A percentile compares a stretch with the other conserved stretches of the same genome.
Evolutionary conservation across 352 stramenopile genomes (phyloP).

Genomic region (Elongisporangium undulatum): DNA sequence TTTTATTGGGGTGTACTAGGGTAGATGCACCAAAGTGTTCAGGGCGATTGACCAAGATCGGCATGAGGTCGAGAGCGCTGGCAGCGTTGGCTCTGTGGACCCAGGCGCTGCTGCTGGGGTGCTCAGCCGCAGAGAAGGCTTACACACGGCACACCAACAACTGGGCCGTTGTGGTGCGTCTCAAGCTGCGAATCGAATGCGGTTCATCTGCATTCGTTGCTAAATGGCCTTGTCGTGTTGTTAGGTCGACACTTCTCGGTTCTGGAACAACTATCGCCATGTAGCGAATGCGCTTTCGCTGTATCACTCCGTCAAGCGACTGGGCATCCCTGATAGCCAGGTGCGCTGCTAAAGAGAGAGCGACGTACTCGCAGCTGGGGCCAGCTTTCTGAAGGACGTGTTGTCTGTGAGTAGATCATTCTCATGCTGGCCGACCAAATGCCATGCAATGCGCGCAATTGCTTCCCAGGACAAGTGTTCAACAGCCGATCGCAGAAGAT

Average conservation of each 20-base stretch:
- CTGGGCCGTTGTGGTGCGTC: conserved; percentile 77
- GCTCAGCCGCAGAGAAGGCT: conserved; percentile 15
- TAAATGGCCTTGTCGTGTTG: not conserved
- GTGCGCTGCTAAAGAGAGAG: conserved; percentile 14
- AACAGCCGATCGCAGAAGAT: conserved; percentile 89
- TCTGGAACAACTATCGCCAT: conserved; percentile 98
- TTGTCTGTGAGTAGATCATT: conserved; percentile 71
- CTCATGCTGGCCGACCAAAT: conserved; percentile 97
- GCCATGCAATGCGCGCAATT: conserved; percentile 90
- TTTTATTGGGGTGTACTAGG: not conserved
- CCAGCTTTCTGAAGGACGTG: not conserved
- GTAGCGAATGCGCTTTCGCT: conserved; percentile 93
- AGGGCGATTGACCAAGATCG: not conserved
- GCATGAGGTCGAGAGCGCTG: not conserved
- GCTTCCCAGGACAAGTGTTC: conserved; percentile 88
- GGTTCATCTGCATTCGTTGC: not conserved
- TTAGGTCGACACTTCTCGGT: conserved; percentile 93
- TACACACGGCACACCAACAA: conserved; percentile 84
- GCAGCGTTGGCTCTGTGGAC: conserved; percentile 15
- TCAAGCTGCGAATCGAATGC: not conserved
- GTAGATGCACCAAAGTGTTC: not conserved
- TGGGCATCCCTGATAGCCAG: conserved; percentile 93
- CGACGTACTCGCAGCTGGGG: not conserved
- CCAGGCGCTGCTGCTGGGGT: conserved; percentile 20
- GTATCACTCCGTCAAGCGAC: conserved; percentile 91